Conservation (phyloP, 2,329 filamentous ascomycete species). For the Penicillium oxalicum region DNA sequence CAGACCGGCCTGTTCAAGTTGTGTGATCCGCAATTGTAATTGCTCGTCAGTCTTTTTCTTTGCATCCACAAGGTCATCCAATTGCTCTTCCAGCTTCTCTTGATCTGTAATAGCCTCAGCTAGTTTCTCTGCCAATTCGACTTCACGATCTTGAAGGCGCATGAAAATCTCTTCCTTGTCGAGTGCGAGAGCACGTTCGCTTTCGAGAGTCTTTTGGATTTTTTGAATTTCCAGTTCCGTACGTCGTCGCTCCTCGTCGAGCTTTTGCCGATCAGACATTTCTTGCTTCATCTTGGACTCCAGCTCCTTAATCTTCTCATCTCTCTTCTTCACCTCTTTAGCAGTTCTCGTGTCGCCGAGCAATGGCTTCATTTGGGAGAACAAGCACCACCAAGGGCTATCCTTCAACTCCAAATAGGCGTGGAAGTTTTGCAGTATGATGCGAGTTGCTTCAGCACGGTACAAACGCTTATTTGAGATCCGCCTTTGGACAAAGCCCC, state of each 20-base stretch:
- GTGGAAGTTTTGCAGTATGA: constrained; percentile 91
- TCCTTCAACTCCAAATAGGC: constrained; percentile 84
- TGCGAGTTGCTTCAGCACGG: constrained; percentile 84
- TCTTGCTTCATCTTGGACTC: constrained; percentile 79
- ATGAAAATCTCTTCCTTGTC: constrained; percentile 99
- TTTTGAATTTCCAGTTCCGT: constrained; percentile 81
- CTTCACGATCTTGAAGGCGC: constrained; percentile 84
- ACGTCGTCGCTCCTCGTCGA: constrained; percentile 87
- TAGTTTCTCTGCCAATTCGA: constrained; percentile 87
- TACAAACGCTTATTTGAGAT: constrained; percentile 91
- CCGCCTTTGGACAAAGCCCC: constrained; percentile 82
- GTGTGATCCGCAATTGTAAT: constrained; percentile 67
- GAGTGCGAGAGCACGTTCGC: constrained; percentile 86
- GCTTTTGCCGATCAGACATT: constrained; percentile 63
- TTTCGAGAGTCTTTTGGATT: constrained; percentile 90
- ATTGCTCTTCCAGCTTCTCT: constrained; percentile 85
- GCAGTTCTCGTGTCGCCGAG: constrained; percentile 87
- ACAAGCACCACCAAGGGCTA: constrained; percentile 96
- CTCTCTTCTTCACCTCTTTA: constrained; percentile 87
- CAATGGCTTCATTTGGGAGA: constrained; percentile 90
- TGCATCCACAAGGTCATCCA: constrained; percentile 80
- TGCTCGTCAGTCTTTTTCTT: constrained; percentile 87
- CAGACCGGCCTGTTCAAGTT: constrained; percentile 84
- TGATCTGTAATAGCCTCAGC: constrained; percentile 89
- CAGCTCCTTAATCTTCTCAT: constrained; percentile 85